Evolutionary conservation across 2,329 filamentous ascomycete genomes (phyloP), one percentile per base, ranked within the genome.

Genomic region (Ophiocordyceps camponoti-leonardi): DNA sequence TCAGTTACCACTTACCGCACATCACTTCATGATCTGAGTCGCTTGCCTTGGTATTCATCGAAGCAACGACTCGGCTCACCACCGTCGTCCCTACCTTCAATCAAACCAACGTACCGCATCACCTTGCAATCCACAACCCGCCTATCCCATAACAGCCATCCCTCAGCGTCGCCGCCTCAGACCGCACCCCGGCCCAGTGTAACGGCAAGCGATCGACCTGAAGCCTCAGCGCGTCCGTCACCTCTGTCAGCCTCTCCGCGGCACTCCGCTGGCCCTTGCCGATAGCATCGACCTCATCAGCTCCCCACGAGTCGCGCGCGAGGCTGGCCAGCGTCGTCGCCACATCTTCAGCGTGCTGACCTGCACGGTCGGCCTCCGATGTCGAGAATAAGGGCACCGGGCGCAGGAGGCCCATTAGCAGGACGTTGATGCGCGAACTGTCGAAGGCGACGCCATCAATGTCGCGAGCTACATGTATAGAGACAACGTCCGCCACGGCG

Each of bases 331-430:
- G 53, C 0, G 68, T 59, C 1, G 68, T 58, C 30, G 63, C 54
- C 1, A 67, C 61, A 43, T 75, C 71, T 13, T 56, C 56, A 0
- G 56, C 56, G 28, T 66, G 58, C 10, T 58, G 54, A 1, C 60
- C 55, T 3, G 43, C 19, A 41, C 48, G n/a, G 28, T 26, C 8
- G 6, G 30, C 37, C 0, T 52, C 55, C 2, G 0, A 63, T 49
- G 2, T 30, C 22, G n/a, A 11, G n/a, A 19, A n/a, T 2, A 20
- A n/a, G n/a, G n/a, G 7, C 10, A 54, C 47, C 0, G 57, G 44
- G 26, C 72, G 72, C 2, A 83, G 54, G 33, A 73, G 79, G 0
- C 74, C 78, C 73, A 83, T 75, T 4, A 81, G 54, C 1, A 77
- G 57, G 6, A 81, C 55, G 26, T 73, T 67, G 2, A 83, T 46